Evolutionary conservation across 2,329 filamentous ascomycete genomes (phyloP), one percentile per base, ranked within the genome.

Genomic region (Exserohilum rostratum): DNA sequence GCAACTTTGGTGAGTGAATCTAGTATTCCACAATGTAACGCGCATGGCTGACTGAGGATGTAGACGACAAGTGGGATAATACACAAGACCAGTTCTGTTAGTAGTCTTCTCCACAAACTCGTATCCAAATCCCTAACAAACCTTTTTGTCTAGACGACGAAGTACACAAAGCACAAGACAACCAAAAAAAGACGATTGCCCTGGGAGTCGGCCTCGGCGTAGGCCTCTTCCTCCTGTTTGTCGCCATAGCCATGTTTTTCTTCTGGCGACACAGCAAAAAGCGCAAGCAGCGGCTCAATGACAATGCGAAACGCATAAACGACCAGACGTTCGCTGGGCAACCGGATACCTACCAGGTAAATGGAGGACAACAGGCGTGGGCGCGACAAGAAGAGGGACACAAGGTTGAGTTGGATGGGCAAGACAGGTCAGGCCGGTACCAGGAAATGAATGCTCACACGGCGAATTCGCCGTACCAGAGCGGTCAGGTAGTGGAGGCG

Each of bases 211-310:
- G 42, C 6, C 34, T 52, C 2, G 42, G 43, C 27, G 43, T 53
- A 7, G 50, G 50, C 15, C 15, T 53, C 2, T 53, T 53, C 10
- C 27, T 53, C 12, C 44, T 53, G 9, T 48, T 53, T 29, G 20
- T 30, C 20, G 30, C 27, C 13, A 33, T 42, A 15, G 50, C 37
- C 10, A 27, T 48, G 18, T 53, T 35, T 12, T 20, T 25, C 6
- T 48, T 53, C 11, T 39, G 44, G 31, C 43, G 44, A 22, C 50
- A 42, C 12, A 47, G 43, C 40, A 53, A 47, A 18, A 47, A 48
- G 37, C 43, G 37, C n/a, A 35, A 31, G 27, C 42, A 31, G 46
- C 42, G 20, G 12, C 46, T 52, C 15, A 52, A 52, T 27, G 17
- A 52, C 20, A 40, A 51, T 25, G 22, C 34, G 25, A 34, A 47